Evolutionary conservation across 805 yeast genomes (phyloP), one percentile per base, ranked within the genome.

Genomic region (Teunomyces gatunensis): DNA sequence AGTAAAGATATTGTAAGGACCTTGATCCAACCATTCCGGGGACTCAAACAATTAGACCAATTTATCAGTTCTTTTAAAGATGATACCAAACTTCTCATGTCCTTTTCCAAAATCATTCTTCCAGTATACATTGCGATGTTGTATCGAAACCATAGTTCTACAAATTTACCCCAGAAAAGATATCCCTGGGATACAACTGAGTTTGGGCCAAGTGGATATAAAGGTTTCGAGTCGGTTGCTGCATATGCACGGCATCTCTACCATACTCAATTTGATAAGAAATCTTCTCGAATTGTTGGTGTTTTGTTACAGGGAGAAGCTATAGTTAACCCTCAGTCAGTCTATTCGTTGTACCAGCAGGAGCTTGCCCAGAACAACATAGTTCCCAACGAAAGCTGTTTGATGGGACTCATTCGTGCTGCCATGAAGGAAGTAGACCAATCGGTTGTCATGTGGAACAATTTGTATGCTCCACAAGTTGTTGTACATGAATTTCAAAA

Each of bases 401-500:
- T 73, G 11, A 32, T 66, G 2, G 77, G 83, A 0, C 63, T 85
- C 21, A 69, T 85, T 27, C 59, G 69, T 1, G 82, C 85, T 0
- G 73, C 84, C 5, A 58, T 67, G 52, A 56, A 60, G 32, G 47
- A 54, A 2, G 54, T 50, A 1, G 40, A 44, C 6, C 54, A 46
- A 5, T 52, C 60, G 11, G 53, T 57, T 28, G 40, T 75, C 2
- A 43, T 64, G 13, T 84, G 88, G 88, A 80, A 69, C 7, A 64
- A 65, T 1, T 44, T 72, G 34, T 77, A 65, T 45, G 87, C 90
- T 0, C 69, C 84, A 1, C 88, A 84, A 54, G 69, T 81, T 21
- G 83, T 87, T 0, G 70, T 82, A 2, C 74, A 69, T 33, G 87
- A 84, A 58, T 79, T 84, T 61, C 50, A 54, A 37, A 42, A 20